These are phyloP conservation scores for Pseudotulostoma volvatum DNA, from an alignment of 495 filamentous ascomycete genomes.

Conservation along the genomic window DNA sequence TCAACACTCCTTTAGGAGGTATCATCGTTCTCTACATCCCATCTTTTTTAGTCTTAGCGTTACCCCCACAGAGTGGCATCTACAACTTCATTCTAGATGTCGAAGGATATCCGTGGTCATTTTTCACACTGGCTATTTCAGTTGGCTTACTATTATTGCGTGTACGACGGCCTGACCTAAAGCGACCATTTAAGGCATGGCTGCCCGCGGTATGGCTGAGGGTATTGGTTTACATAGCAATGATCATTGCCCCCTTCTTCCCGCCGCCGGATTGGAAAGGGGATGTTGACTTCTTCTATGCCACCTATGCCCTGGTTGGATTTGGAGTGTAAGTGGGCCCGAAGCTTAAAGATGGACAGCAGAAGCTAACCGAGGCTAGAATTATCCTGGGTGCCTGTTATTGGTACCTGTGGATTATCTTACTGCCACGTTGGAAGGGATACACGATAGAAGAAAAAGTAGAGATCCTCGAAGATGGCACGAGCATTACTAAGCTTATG, in stretches of 20 bases:
- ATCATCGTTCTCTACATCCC: constrained; percentile 54
- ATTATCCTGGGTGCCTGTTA: constrained; percentile 45
- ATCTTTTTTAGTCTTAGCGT: constrained; percentile 44
- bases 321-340: constrained; percentile 42
- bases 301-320: constrained; percentile 58
- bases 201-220: constrained; percentile 26
- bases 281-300: constrained; percentile 47
- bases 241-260: constrained; percentile 23
- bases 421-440: constrained; percentile 40
- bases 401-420: constrained; percentile 54
- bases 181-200: constrained; percentile 57
- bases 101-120: constrained; percentile 50
- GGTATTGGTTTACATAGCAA: constrained; percentile 15
- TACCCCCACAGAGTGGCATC: constrained; percentile 47
- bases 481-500: constrained; percentile 39
- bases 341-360: not conserved
- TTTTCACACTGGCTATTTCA: constrained; percentile 41
- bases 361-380: constrained; percentile 17
- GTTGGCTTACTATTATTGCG: constrained; percentile 47
- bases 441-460: constrained; percentile 44
- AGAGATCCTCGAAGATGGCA: constrained; percentile 42
- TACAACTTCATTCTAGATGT: constrained; percentile 63
- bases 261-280: constrained; percentile 33
- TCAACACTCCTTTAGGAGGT: constrained; percentile 48
- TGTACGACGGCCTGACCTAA: constrained; percentile 39